These are phyloP conservation scores for Combretum micranthum DNA, from an alignment of 345 rosid genomes.

Conservation along the genomic window DNA sequence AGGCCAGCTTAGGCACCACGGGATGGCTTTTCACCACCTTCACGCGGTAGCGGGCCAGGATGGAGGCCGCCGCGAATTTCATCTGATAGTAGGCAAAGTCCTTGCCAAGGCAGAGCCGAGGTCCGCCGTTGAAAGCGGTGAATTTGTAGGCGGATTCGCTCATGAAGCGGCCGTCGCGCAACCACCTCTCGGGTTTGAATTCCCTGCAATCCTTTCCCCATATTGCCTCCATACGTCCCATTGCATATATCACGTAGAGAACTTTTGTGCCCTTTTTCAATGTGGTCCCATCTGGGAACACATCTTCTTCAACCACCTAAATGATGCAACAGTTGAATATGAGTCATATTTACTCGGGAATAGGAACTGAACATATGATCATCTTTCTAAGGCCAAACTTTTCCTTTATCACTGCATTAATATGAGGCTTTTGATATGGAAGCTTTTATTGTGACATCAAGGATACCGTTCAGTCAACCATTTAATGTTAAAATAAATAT, in stretches of 20 bases:
- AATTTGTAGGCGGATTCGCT: slow-evolving; percentile 91
- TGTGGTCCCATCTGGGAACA: slow-evolving; percentile 78
- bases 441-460: too few relatives aligned
- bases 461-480: too few relatives aligned
- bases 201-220: slow-evolving; percentile 87
- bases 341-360: too few relatives aligned
- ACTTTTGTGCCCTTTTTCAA: slow-evolving; percentile 87
- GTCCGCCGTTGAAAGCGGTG: slow-evolving; percentile 93
- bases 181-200: slow-evolving; percentile 91
- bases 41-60: slow-evolving; percentile 51
- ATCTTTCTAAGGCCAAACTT: too few relatives aligned
- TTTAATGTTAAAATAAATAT: too few relatives aligned
- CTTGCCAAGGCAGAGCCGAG: slow-evolving; percentile 85
- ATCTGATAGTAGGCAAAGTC: slow-evolving; percentile 95
- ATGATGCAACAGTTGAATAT: neutral
- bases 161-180: slow-evolving; percentile 62
- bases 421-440: too few relatives aligned
- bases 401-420: too few relatives aligned
- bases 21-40: slow-evolving; percentile 53
- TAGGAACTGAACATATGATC: neutral
- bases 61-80: slow-evolving; percentile 71
- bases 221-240: slow-evolving; percentile 91
- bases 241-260: slow-evolving; percentile 76
- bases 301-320: slow-evolving; percentile 73
- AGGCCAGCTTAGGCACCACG: slow-evolving; percentile 60